Percentiles rank a stretch among this genome's conserved stretches.
These are phyloP conservation scores for Hemileia vastatrix DNA, from an alignment of 1,284 basidiomycete genomes.

Conservation along the genomic window DNA sequence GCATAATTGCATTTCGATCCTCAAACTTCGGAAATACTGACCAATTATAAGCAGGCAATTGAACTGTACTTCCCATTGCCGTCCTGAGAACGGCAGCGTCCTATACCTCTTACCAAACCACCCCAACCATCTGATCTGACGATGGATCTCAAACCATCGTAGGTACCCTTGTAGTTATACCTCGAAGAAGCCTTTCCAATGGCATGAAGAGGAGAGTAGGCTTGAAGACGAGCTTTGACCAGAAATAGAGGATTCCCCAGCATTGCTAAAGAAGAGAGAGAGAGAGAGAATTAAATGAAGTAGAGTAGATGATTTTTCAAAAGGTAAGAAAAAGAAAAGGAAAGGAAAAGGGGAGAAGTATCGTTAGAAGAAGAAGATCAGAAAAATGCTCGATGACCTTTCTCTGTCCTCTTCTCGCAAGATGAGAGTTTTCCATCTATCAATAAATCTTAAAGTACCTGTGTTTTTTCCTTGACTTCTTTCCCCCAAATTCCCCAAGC, in stretches of 20 bases:
- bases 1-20: no score
- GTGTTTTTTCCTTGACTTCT: no score
- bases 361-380: no score
- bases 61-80: slow-evolving; percentile 40
- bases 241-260: slow-evolving; percentile 39
- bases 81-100: slow-evolving; percentile 37
- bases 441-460: no score
- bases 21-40: no score
- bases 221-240: slow-evolving; percentile 38
- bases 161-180: slow-evolving; percentile 35
- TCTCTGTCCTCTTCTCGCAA: no score
- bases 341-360: no score
- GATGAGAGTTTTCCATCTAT: no score
- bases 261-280: slow-evolving; percentile 25
- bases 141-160: slow-evolving; percentile 33
- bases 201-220: slow-evolving; percentile 33
- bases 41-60: no score
- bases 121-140: slow-evolving; percentile 31
- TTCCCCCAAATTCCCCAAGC: no score
- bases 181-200: slow-evolving; percentile 30
- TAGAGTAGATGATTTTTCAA: not conserved
- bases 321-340: no score
- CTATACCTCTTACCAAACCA: slow-evolving; percentile 34
- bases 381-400: no score
- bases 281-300: not conserved